These are phyloP conservation scores for Cubamyces sp. DNA, from an alignment of 768 basidiomycete species.

Conservation along the genomic window DNA sequence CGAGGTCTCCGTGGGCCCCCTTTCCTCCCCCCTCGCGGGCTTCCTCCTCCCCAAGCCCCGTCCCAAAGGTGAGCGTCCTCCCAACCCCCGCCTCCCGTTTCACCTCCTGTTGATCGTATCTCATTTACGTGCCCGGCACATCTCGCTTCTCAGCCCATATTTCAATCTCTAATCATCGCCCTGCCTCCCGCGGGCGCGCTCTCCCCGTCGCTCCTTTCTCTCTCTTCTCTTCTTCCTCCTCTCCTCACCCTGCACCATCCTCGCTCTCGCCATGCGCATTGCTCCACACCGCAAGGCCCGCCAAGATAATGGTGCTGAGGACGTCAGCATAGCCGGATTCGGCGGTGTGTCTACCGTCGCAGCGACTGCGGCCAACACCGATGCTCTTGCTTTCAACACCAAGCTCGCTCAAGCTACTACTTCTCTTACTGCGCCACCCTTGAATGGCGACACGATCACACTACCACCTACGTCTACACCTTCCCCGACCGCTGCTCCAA, in stretches of 20 bases:
- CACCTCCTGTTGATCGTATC: not conserved
- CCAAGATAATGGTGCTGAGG: not conserved
- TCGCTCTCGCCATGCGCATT: slow-evolving; percentile 23
- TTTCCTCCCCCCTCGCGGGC: slow-evolving; percentile 14
- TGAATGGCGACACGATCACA: not conserved
- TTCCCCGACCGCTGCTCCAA: slow-evolving; percentile 2
- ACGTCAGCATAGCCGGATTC: not conserved
- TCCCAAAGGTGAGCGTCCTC: slow-evolving; percentile 13
- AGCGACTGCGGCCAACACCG: not conserved
- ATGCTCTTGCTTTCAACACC: slow-evolving; percentile 14
- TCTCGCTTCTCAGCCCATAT: slow-evolving; percentile 12
- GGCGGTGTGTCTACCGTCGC: slow-evolving; percentile 2
- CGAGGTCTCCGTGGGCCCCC: slow-evolving; percentile 14
- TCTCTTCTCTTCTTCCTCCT: slow-evolving; percentile 19
- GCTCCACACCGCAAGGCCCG: slow-evolving; percentile 10
- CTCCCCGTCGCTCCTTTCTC: slow-evolving; percentile 27
- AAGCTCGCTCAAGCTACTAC: not conserved
- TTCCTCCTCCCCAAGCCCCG: slow-evolving; percentile 1
- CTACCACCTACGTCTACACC: slow-evolving; percentile 1
- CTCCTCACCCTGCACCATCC: slow-evolving; percentile 1
- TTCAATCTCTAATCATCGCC: slow-evolving; percentile 22
- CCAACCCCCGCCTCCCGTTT: not conserved
- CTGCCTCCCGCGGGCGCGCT: slow-evolving; percentile 18
- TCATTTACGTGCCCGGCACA: slow-evolving; percentile 14
- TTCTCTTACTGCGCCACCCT: slow-evolving; percentile 1